Evolutionary conservation across 2,329 filamentous ascomycete genomes (phyloP).

Genomic region (Fusarium sp.): DNA sequence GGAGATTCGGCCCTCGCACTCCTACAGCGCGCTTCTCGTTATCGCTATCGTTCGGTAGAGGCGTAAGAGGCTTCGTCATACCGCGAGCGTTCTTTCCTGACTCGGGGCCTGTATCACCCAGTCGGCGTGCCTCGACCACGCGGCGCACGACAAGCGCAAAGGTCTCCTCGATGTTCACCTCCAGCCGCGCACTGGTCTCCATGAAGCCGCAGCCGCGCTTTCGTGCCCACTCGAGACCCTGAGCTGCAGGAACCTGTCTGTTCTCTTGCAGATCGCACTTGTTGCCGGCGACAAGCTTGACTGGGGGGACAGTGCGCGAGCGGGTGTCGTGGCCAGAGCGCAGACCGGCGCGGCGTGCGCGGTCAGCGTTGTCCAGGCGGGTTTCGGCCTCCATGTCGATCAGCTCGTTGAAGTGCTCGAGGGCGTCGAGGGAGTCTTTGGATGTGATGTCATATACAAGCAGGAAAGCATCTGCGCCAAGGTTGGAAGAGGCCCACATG

Average conservation of each 20-base stretch:
- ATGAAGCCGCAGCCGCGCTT: slow-evolving; percentile 83
- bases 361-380: slow-evolving; percentile 70
- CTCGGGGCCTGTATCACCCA: slow-evolving; percentile 61
- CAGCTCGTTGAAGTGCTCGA: slow-evolving; percentile 84
- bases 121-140: slow-evolving; percentile 68
- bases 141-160: slow-evolving; percentile 78
- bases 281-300: slow-evolving; percentile 88
- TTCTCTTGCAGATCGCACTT: slow-evolving; percentile 84
- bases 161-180: slow-evolving; percentile 91
- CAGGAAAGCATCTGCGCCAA: slow-evolving; percentile 84
- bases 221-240: slow-evolving; percentile 83
- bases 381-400: slow-evolving; percentile 86
- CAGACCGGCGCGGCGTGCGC: slow-evolving; percentile 61
- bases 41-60: slow-evolving; percentile 58
- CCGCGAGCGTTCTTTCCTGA: slow-evolving; percentile 63
- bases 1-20: slow-evolving; percentile 58
- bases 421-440: slow-evolving; percentile 73
- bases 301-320: slow-evolving; percentile 71
- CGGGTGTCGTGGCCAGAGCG: slow-evolving; percentile 52
- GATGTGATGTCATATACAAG: slow-evolving; percentile 90
- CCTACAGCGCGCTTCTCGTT: slow-evolving; percentile 63
- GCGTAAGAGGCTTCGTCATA: slow-evolving; percentile 70
- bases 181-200: slow-evolving; percentile 86
- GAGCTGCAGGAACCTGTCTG: slow-evolving; percentile 75
- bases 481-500: slow-evolving; percentile 85